Evolutionary conservation across 2,329 filamentous ascomycete species (phyloP), one percentile per base, ranked within the genome.

Genomic region (Neoascochyta sp.): DNA sequence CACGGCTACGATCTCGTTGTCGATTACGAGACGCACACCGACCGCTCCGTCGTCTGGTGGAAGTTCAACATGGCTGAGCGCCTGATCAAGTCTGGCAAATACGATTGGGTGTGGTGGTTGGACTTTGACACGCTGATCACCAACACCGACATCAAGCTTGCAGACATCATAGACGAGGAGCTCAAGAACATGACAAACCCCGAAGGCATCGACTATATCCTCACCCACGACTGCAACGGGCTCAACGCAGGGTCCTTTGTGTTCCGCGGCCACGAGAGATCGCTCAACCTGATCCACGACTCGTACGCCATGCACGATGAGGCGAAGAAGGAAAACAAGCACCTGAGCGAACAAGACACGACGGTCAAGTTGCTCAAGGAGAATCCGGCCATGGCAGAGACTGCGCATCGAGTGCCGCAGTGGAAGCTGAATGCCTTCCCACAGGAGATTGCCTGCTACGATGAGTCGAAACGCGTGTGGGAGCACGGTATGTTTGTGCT

Each of bases 21-120:
- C 35, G 64, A 66, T 39, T 65, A 60, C 32, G 63, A 66, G 48
- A 39, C 50, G 9, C 53, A 58, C 26, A 40, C 50, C 13, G 43
- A 49, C 9, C 55, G 45, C 27, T 51, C 43, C 16, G 51, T 53
- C 9, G 49, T 56, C 15, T 66, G 51, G 42, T 60, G 57, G 47
- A 67, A 66, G 33, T 58, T 61, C 32, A 47, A 63, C 37, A 65
- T 65, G 57, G 48, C 58, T 5, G 52, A 61, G 32, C 49, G 51
- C n/a, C 39, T 62, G 10, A 50, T 63, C 39, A 54, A 56, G 17
- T 39, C 46, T 5, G 40, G 42, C 22, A 56, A 54, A 34, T 59
- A 60, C 34, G 60, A 66, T 32, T 67, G 64, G 64, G 52, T 67
- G 12, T 67, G 64, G 64, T 66, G 62, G 61, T 39, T 66, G 7